Base-by-base conservation (phyloP, 140 eudicot species). In the Senecio squalidus region DNA sequence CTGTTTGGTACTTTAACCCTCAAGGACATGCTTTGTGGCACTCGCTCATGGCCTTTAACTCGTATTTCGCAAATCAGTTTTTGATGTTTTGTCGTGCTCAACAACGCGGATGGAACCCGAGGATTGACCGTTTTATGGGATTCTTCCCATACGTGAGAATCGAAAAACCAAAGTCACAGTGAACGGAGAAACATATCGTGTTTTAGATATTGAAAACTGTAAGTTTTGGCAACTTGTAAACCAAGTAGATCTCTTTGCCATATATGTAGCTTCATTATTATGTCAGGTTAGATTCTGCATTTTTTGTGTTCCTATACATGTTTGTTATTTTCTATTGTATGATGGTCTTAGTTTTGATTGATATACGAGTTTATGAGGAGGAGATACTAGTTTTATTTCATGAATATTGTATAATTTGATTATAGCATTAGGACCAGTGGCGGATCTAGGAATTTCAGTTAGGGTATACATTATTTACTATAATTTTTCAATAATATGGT, bases 1-100 rank as follows among this genome's bases (percentile, higher is more conserved):
- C 84, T 9, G 39, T 51, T 4, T 87, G 86, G 96, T 40, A 72
- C 70, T 48, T 80, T 55, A 87, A 87, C 58, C 96, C 96, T 15
- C 94, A 87, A 50, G 96, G 94, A 21, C 96, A 87, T 73, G 94
- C 96, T 45, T 56, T 78, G 26, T 87, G 96, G 93, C 94, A 87
- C n/a, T 28, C 65, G 10, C 64, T 80, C 22, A 83, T 87, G 94
- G 93, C 82, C 9, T 87, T 87, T 57, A 87, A 78, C 55, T 80
- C 94, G 9, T 83, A 83, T 58, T 83, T 55, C 22, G 94, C 82
- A n/a, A 87, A 87, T 33, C 68, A 76, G 9, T 87, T 87, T 66
- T 60, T 87, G 69, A 84, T 88, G 96, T 88, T 73, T 52, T 83
- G 94, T 36, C 94, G 90, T 13, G 94, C 96, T 44, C 87, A 78